Evolutionary conservation across 2,329 filamentous ascomycete species (phyloP).

Genomic region (Scleromitrula shiraiana): DNA sequence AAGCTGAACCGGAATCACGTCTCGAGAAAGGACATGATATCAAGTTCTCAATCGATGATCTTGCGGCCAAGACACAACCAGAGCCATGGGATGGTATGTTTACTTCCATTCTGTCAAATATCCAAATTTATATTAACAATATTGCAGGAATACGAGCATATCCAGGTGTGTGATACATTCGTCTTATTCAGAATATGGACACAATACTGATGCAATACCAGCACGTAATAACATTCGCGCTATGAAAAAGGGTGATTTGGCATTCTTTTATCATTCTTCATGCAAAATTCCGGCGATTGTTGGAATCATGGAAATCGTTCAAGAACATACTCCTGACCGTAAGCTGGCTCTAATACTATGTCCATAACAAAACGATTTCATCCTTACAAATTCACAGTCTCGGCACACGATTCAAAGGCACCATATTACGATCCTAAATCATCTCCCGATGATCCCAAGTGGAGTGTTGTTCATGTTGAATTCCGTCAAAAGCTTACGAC

Average conservation of each 20-base stretch:
- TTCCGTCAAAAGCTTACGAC: conserved; percentile 76
- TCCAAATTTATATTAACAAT: conserved; percentile 9
- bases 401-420: conserved; percentile 61
- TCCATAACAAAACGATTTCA: not conserved
- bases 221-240: conserved; percentile 83
- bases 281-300: conserved; percentile 84
- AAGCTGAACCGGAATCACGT: conserved; percentile 81
- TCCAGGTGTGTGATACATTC: conserved; percentile 31
- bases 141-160: conserved; percentile 42
- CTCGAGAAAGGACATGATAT: conserved; percentile 83
- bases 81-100: conserved; percentile 84
- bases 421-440: conserved; percentile 82
- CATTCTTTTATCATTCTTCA: conserved; percentile 96
- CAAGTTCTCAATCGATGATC: conserved; percentile 88
- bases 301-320: conserved; percentile 81
- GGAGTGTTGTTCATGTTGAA: conserved; percentile 83
- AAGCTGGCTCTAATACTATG: conserved; percentile 12
- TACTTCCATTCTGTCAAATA: conserved; percentile 1
- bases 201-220: conserved; percentile 21
- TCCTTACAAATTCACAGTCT: conserved; percentile 13
- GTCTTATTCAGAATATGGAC: conserved; percentile 10
- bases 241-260: conserved; percentile 87
- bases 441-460: conserved; percentile 61
- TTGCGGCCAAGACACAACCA: conserved; percentile 62
- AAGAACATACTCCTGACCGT: conserved; percentile 75